Evolutionary conservation across 768 basidiomycete species (phyloP).

Genomic region (Termitomyces sp.): DNA sequence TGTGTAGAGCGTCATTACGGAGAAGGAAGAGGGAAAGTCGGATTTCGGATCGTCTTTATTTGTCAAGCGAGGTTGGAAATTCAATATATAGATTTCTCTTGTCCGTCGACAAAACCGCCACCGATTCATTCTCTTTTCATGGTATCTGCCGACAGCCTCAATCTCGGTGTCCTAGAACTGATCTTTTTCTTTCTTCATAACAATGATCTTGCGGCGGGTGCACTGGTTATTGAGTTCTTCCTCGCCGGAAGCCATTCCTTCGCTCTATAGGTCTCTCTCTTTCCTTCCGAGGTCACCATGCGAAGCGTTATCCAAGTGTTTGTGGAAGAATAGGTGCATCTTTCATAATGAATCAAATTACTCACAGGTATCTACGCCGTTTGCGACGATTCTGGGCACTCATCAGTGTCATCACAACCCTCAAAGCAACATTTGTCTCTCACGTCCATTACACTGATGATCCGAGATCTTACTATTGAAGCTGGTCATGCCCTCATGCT

Average conservation of each 20-base stretch:
- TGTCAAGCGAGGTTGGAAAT: neutral
- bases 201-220: conserved; percentile 52
- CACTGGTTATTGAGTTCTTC: conserved; percentile 63
- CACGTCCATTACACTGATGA: conserved; percentile 35
- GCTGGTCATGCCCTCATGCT: conserved; percentile 33
- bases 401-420: conserved; percentile 23
- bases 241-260: conserved; percentile 56
- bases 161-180: conserved; percentile 69
- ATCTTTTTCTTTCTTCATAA: conserved; percentile 51
- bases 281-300: conserved; percentile 47
- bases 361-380: conserved; percentile 46
- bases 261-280: conserved; percentile 56
- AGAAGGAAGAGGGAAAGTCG: neutral
- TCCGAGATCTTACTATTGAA: conserved; percentile 29
- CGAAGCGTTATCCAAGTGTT: conserved; percentile 52
- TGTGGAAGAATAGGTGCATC: conserved; percentile 8
- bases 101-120: too few relatives aligned
- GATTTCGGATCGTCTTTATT: neutral
- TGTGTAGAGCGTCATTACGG: neutral
- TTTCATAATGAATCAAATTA: too few relatives aligned
- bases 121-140: conserved; percentile 24
- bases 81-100: neutral
- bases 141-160: conserved; percentile 63
- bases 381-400: conserved; percentile 43
- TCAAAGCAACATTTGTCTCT: conserved; percentile 27